Evolutionary conservation across 2,329 filamentous ascomycete species (phyloP).

Genomic region (Cercospora canescens): DNA sequence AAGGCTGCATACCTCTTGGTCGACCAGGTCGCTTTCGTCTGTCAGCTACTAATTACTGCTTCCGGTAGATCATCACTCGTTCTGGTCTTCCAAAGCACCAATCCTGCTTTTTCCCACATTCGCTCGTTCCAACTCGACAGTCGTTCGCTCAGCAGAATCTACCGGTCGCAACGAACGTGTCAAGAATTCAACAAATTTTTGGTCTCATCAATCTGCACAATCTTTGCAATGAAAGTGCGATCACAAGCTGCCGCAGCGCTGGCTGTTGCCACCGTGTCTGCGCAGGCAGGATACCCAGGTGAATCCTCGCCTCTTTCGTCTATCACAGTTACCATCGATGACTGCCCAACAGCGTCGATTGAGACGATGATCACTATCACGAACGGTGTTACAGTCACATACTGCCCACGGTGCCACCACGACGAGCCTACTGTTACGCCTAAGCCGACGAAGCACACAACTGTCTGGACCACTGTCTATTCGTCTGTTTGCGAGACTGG

Average conservation of each 20-base stretch:
- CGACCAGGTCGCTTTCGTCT: conserved; percentile 20
- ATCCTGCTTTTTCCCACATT: conserved; percentile 15
- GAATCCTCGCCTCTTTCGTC: conserved; percentile 27
- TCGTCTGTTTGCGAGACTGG: conserved; percentile 37
- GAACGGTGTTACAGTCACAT: conserved; percentile 37
- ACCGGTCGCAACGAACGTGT: neutral
- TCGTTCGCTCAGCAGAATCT: conserved; percentile 13
- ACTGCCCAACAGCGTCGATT: conserved; percentile 33
- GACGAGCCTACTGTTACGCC: conserved; percentile 8
- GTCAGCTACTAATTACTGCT: conserved; percentile 23
- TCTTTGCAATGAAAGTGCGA: conserved; percentile 18
- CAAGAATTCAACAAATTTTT: neutral
- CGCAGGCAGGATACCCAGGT: conserved; percentile 12
- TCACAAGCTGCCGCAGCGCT: conserved; percentile 10
- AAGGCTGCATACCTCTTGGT: conserved; percentile 22
- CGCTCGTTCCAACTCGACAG: conserved; percentile 13
- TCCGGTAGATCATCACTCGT: conserved; percentile 23
- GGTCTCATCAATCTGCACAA: neutral
- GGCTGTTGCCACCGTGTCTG: conserved; percentile 22
- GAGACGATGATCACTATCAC: conserved; percentile 38
- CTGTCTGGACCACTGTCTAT: conserved; percentile 40
- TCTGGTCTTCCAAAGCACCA: conserved; percentile 18
- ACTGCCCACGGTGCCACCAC: conserved; percentile 38
- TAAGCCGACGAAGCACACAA: conserved; percentile 28
- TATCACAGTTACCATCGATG: conserved; percentile 35